Evolutionary conservation across 441 rosid genomes (phyloP).

Genomic region (Pelargonium fulgidum): DNA sequence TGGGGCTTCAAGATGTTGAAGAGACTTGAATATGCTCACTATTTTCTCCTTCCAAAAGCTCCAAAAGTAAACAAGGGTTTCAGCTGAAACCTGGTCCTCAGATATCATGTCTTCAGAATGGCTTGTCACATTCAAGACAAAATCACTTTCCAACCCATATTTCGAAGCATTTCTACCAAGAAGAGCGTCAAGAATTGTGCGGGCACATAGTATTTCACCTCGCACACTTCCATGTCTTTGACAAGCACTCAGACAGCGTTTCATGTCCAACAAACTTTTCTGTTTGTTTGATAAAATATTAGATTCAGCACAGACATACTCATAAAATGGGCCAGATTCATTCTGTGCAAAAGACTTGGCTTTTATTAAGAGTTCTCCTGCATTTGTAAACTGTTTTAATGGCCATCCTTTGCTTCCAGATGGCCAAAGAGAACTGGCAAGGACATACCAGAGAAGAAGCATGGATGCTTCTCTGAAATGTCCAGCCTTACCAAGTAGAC

Average conservation of each 20-base stretch:
- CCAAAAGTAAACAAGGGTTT: conserved; percentile 37
- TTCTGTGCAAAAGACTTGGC: conserved; percentile 30
- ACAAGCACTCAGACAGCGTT: conserved; percentile 25
- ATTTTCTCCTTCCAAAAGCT: conserved; percentile 36
- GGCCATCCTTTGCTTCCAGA: conserved; percentile 47
- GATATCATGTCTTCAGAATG: conserved; percentile 20
- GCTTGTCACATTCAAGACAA: conserved; percentile 20
- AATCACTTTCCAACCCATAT: conserved; percentile 30
- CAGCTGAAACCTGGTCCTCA: conserved; percentile 20
- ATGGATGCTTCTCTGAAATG: conserved; percentile 28
- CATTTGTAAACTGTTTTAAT: conserved; percentile 31
- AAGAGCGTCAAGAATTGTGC: conserved; percentile 42
- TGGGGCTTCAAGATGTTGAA: conserved; percentile 16
- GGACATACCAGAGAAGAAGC: conserved; percentile 33
- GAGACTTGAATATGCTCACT: conserved; percentile 26
- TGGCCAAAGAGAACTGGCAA: conserved; percentile 43
- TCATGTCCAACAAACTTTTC: conserved; percentile 20
- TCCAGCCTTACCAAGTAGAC: conserved; percentile 34
- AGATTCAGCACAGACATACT: conserved; percentile 27
- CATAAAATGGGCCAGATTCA: conserved; percentile 23
- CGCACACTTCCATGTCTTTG: conserved; percentile 23
- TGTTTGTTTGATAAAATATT: conserved; percentile 26
- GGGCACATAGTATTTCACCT: conserved; percentile 34
- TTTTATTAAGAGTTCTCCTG: conserved; percentile 31
- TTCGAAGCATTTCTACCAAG: conserved; percentile 18